A percentile compares a stretch with the other conserved stretches of the same genome.
phyloP scores from a whole-genome alignment of 805 yeast genomes.

The Zygosaccharomyces pseudorouxii region DNA sequence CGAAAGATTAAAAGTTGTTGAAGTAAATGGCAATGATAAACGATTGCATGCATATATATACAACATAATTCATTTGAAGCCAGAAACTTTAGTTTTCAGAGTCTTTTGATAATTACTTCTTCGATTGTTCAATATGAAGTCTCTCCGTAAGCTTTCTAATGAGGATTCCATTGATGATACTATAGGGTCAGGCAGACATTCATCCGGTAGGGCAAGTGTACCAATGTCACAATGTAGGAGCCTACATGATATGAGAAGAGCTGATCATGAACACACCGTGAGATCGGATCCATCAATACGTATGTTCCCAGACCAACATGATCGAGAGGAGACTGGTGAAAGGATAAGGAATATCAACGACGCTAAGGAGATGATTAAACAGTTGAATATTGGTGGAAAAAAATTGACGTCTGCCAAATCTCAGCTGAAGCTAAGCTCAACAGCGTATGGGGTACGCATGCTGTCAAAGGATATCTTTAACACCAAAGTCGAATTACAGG shows the following conservation, averaged over 20 bases:
- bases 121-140: neutral
- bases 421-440: constrained; percentile 71
- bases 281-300: constrained; percentile 12
- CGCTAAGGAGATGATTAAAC: constrained; percentile 24
- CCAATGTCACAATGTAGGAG: neutral
- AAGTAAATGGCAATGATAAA: neutral
- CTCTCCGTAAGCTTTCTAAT: neutral
- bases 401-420: constrained; percentile 27
- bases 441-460: constrained; percentile 76
- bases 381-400: constrained; percentile 11
- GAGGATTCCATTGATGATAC: neutral
- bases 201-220: neutral
- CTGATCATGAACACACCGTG: constrained; percentile 2
- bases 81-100: too few relatives aligned
- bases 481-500: constrained; percentile 67
- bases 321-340: constrained; percentile 8
- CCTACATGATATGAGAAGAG: neutral
- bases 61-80: neutral
- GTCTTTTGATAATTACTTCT: neutral
- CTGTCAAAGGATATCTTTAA: constrained; percentile 65
- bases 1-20: neutral
- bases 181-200: neutral
- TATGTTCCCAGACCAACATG: constrained; percentile 1
- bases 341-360: constrained; percentile 14
- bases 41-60: neutral